phyloP scores from a whole-genome alignment of 441 rosid genomes.

The Populus hybrid region DNA sequence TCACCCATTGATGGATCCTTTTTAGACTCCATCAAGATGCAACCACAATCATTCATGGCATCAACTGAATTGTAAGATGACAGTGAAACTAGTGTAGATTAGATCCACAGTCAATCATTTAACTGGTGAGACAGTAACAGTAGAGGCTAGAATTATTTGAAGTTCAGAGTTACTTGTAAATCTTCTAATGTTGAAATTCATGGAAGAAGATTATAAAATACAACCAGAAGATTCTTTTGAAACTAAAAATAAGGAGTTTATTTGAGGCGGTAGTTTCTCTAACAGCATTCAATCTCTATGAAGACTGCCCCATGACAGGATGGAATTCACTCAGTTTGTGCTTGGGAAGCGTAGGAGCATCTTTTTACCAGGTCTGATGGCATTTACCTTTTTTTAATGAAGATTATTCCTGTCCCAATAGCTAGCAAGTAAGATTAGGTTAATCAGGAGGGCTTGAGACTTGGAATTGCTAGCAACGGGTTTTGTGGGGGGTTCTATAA shows the following conservation, averaged over 20 bases:
- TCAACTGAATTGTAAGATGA: slow-evolving; percentile 28
- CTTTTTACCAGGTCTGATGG: slow-evolving; percentile 20
- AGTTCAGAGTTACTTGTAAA: slow-evolving; percentile 35
- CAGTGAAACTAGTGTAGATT: slow-evolving; percentile 25
- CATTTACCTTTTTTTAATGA: not conserved
- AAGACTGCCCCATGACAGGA: slow-evolving; percentile 3
- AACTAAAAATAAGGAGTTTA: slow-evolving; percentile 23
- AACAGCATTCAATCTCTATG: not conserved
- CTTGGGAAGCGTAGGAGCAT: slow-evolving; percentile 15
- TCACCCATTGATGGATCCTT: slow-evolving; percentile 11
- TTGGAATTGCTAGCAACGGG: slow-evolving; percentile 2
- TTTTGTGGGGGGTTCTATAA: not conserved
- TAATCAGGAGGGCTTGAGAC: not conserved
- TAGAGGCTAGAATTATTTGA: slow-evolving; percentile 27
- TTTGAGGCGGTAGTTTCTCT: slow-evolving; percentile 7
- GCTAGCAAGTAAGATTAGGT: not conserved
- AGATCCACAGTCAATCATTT: slow-evolving; percentile 22
- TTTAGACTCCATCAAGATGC: slow-evolving; percentile 20
- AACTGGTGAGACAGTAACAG: slow-evolving; percentile 23
- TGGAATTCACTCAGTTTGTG: not conserved
- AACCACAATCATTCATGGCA: slow-evolving; percentile 21
- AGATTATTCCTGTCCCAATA: not conserved
- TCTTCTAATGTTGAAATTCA: slow-evolving; percentile 29
- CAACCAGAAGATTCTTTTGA: slow-evolving; percentile 35
- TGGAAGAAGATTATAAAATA: slow-evolving; percentile 21